Percentiles rank a stretch among this genome's conserved stretches.
phyloP scores from a whole-genome alignment of 306 rosid species.

The Quercus robur region DNA sequence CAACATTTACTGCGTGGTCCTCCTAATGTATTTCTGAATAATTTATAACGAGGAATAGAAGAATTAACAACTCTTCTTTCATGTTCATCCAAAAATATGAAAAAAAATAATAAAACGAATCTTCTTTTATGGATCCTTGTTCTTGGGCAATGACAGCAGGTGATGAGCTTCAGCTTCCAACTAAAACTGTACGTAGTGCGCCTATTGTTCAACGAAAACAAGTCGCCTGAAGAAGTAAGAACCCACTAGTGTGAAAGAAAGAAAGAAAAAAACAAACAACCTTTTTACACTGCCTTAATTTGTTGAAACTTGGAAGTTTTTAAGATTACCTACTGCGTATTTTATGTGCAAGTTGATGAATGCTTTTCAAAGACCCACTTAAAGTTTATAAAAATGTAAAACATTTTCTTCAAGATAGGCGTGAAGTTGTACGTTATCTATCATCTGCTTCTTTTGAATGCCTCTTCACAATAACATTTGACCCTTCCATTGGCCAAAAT shows the following conservation, averaged over 20 bases:
- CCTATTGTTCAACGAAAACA: too few species aligned
- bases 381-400: neutral
- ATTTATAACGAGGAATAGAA: too few species aligned
- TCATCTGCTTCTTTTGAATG: neutral
- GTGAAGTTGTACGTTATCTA: neutral
- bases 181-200: too few species aligned
- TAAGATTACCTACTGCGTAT: constrained; percentile 17
- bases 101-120: too few species aligned
- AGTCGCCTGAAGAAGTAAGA: neutral
- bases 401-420: neutral
- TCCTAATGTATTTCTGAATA: too few species aligned
- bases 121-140: too few species aligned
- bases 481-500: neutral
- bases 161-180: too few species aligned
- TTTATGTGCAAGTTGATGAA: constrained; percentile 12
- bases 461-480: neutral
- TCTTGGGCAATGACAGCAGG: too few species aligned
- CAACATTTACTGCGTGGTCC: too few species aligned
- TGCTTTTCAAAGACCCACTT: constrained; percentile 24
- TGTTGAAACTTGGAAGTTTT: constrained; percentile 6
- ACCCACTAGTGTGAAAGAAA: neutral
- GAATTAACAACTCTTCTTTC: too few species aligned
- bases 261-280: neutral
- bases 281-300: neutral
- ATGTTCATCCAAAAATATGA: too few species aligned